Evolutionary conservation across 768 basidiomycete species (phyloP), one percentile per base, ranked within the genome.

Genomic region (Calocybe cyanea): DNA sequence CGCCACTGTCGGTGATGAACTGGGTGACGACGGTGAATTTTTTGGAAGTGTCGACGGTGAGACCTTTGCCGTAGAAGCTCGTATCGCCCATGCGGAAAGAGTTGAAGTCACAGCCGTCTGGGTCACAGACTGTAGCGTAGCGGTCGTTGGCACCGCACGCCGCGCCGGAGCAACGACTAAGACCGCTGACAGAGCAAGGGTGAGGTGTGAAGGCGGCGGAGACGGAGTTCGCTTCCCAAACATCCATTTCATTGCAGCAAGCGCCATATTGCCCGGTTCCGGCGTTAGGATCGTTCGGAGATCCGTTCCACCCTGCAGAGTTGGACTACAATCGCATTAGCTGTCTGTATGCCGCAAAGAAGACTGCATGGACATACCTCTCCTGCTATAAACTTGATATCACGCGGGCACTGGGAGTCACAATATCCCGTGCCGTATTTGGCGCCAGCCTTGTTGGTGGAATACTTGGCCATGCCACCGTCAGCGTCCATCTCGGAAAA

Each of bases 51-150:
- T 79, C 72, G 59, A 80, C 69, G 44, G 65, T 75, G 57, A 57
- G 52, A 48, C 70, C 71, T n/a, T 57, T 56, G 32, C 78, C 78
- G 57, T 70, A 69, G 72, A 77, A 80, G 42, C 57, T 48, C 46
- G 51, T 56, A 56, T 62, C 57, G 25, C 77, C 77, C 72, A 75
- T 68, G 57, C 78, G 77, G 70, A 57, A 81, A 21, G 78, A 76
- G 74, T 79, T 80, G 72, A 78, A 80, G 56, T 80, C 78, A 61
- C 78, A 80, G 37, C 78, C 78, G 51, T 75, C 76, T 50, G 67
- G 64, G 63, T 80, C 77, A 63, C 78, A 80, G 35, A 75, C 60
- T 38, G 69, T 69, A 53, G 56, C 62, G 59, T 71, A 67, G 46
- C 74, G 63, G 57, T 65, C 56, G 52, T 44, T 48, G 53, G 60